Percentiles rank a stretch among this genome's conserved stretches.
These are phyloP conservation scores for Claviceps lovelessii DNA, from an alignment of 2,329 filamentous ascomycete species.

Conservation along the genomic window DNA sequence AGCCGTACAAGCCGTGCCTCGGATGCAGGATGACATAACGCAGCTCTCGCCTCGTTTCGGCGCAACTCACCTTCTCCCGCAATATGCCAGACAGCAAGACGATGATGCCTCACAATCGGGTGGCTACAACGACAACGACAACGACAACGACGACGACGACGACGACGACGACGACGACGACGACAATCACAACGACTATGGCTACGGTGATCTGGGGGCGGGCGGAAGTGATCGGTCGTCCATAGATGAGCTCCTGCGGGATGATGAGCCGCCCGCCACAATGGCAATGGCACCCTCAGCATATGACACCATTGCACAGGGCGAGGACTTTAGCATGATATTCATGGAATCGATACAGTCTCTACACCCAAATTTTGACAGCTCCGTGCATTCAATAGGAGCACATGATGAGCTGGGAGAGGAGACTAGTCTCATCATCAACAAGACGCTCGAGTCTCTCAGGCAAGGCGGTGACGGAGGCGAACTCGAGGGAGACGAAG, in stretches of 20 bases:
- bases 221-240: slow-evolving; percentile 22
- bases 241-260: slow-evolving; percentile 13
- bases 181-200: slow-evolving; percentile 2
- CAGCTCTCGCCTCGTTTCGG: slow-evolving; percentile 6
- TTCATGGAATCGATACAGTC: slow-evolving; percentile 40
- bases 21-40: not conserved
- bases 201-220: slow-evolving; percentile 11
- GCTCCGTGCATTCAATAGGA: slow-evolving; percentile 17
- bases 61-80: slow-evolving; percentile 1
- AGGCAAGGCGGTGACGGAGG: slow-evolving; percentile 18
- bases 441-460: slow-evolving; percentile 37
- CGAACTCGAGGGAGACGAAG: not conserved
- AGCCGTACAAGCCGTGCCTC: slow-evolving; percentile 11
- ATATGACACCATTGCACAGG: slow-evolving; percentile 32
- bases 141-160: slow-evolving; percentile 7
- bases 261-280: slow-evolving; percentile 6
- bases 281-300: slow-evolving; percentile 9
- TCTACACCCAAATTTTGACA: slow-evolving; percentile 27
- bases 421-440: slow-evolving; percentile 42
- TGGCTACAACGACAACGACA: slow-evolving; percentile 12
- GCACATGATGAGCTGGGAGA: slow-evolving; percentile 36
- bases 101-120: slow-evolving; percentile 9
- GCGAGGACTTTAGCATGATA: slow-evolving; percentile 46
- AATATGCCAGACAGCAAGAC: slow-evolving; percentile 2
- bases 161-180: slow-evolving; percentile 1